Base-by-base conservation (phyloP, 208 protist species). In the Vickermania spadyakhi region DNA sequence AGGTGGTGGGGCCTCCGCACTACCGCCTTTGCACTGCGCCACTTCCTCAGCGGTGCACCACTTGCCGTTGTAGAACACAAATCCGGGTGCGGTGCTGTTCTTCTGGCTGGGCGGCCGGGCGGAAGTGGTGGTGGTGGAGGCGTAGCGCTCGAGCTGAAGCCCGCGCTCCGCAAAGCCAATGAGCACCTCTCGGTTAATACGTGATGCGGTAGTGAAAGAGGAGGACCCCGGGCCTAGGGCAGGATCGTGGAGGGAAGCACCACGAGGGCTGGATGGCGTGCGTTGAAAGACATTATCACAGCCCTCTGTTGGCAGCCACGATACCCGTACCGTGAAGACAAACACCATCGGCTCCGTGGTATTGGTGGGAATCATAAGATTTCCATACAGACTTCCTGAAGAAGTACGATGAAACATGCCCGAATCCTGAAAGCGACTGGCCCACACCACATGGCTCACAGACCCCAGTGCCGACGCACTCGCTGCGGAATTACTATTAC, bases 111-210 rank as follows among this genome's bases (percentile, higher is more conserved):
- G 36, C 11, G 11, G 7, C 36, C 36, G 11, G 36, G 36, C 36
- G 36, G 36, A n/a, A 7, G 36, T 45, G 11, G 7, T 7, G 11
- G 36, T 45, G 11, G 7, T 18, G 11, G 7, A 7, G 36, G 36
- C 18, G 36, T 45, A 72, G 28, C 58, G 57, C 36, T 72, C 67
- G 22, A 72, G 56, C 3, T 28, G 54, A 18, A 72, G 14, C 29
- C 62, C 55, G 27, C 61, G 60, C 28, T 72, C 67, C 2, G 67
- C 52, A 52, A 72, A 67, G 14, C 67, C 67, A 2, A 72, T 41
- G 2, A 72, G 61, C 23, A 72, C 51, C 13, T 30, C 61, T 18
- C 36, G 36, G 18, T 45, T 45, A 7, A 18, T 45, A 45, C 36
- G 7, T 18, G 11, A 45, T 7, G 11, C 18, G 11, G 7, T 18